A percentile compares a stretch with the other conserved stretches of the same genome.
These are phyloP conservation scores for Anthracocystis setariae DNA, from an alignment of 1,284 basidiomycete genomes.

Conservation along the genomic window DNA sequence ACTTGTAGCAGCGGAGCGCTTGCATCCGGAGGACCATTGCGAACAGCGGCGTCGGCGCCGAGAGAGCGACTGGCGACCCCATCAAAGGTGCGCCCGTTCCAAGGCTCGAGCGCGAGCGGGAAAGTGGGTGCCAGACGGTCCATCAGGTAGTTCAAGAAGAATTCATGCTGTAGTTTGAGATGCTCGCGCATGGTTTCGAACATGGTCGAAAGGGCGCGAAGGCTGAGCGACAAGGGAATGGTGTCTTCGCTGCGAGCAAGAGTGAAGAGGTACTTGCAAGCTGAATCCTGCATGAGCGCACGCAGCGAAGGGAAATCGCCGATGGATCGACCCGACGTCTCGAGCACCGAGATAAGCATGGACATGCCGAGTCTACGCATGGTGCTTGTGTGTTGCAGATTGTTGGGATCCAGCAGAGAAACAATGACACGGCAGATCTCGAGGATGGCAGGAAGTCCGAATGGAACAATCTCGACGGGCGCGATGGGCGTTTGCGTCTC, in stretches of 20 bases:
- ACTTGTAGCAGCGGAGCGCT: conserved; percentile 10
- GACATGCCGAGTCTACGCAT: conserved; percentile 89
- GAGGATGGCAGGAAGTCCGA: conserved; percentile 89
- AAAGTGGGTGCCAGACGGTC: conserved; percentile 77
- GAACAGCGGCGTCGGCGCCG: conserved; percentile 19
- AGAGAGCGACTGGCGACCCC: conserved; percentile 35
- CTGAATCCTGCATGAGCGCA: conserved; percentile 81
- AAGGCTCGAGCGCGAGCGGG: conserved; percentile 63
- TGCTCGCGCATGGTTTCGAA: conserved; percentile 87
- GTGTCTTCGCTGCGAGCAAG: conserved; percentile 77
- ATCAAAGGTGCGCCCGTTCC: conserved; percentile 67
- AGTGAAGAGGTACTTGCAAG: conserved; percentile 92
- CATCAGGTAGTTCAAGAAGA: conserved; percentile 91
- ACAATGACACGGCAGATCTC: conserved; percentile 94
- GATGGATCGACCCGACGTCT: conserved; percentile 81
- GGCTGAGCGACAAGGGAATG: conserved; percentile 79
- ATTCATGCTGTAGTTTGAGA: conserved; percentile 94
- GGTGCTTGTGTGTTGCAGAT: conserved; percentile 94
- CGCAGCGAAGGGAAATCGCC: conserved; percentile 76
- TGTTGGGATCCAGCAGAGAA: conserved; percentile 92
- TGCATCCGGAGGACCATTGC: conserved; percentile 25
- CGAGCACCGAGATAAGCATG: conserved; percentile 88
- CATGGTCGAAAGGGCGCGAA: conserved; percentile 87
- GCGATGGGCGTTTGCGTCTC: conserved; percentile 1
- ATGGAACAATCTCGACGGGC: conserved; percentile 69